These are phyloP conservation scores for Fusarium chlamydosporum DNA, from an alignment of 2,329 filamentous ascomycete species.

Conservation along the genomic window DNA sequence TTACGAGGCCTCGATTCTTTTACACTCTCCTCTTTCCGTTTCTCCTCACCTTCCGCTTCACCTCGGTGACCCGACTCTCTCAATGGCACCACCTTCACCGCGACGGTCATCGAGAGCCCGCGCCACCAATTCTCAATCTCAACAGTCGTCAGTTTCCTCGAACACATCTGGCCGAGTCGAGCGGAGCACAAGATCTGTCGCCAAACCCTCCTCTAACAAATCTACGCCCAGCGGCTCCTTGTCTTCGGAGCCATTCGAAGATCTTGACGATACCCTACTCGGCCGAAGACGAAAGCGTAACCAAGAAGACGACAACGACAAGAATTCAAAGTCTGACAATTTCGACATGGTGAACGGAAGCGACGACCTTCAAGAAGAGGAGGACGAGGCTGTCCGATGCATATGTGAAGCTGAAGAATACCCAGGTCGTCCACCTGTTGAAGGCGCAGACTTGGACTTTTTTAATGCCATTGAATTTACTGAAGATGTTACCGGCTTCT, in stretches of 20 bases:
- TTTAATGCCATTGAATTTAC: constrained; percentile 74
- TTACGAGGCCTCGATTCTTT: constrained; percentile 1
- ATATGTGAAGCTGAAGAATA: constrained; percentile 96
- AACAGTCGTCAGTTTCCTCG: constrained; percentile 84
- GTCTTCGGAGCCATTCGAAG: constrained; percentile 77
- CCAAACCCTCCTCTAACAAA: constrained; percentile 81
- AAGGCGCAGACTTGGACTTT: constrained; percentile 70
- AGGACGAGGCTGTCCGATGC: constrained; percentile 95
- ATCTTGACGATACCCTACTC: constrained; percentile 78
- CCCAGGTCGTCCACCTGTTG: constrained; percentile 81
- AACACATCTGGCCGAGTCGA: constrained; percentile 83
- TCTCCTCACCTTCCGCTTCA: constrained; percentile 48
- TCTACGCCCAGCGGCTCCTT: constrained; percentile 80
- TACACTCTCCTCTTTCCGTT: constrained; percentile 22
- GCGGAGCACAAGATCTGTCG: constrained; percentile 77
- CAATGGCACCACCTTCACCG: constrained; percentile 76
- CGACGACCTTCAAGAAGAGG: constrained; percentile 78
- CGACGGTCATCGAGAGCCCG: constrained; percentile 94
- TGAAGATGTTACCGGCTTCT: constrained; percentile 93
- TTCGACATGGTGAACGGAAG: constrained; percentile 72
- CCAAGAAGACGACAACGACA: constrained; percentile 72
- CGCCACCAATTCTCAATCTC: constrained; percentile 79
- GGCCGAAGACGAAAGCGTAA: constrained; percentile 85
- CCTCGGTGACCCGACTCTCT: constrained; percentile 52
- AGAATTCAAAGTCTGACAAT: constrained; percentile 59